Evolutionary conservation across 768 basidiomycete genomes (phyloP), one percentile per base, ranked within the genome.

Genomic region (Lanmaoa pseudosensibilis): DNA sequence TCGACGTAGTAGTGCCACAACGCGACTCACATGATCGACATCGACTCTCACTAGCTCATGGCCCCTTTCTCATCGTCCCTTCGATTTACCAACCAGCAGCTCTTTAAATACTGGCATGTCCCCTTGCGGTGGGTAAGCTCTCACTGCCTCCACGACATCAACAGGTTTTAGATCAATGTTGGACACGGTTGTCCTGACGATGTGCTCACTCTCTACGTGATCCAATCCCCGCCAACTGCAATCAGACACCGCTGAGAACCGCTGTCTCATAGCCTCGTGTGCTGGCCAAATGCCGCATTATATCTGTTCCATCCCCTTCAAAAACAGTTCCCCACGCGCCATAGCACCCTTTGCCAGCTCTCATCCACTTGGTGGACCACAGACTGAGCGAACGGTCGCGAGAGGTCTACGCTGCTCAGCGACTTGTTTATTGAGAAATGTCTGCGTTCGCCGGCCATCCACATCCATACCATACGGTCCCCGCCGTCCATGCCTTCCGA

Each of bases 361-460:
- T 48, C 43, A 23, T 30, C 44, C 30, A 13, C 21, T 23, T 5
- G 19, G 30, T 18, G 30, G 21, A 18, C 40, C 43, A 44, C 39
- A 34, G 33, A 44, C 49, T 19, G 34, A 32, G 32, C 19, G 21
- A 34, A 25, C 11, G n/a, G n/a, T 50, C n/a, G 8, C 50, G 9
- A 46, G 16, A 46, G 46, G 33, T 49, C 32, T 33, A 30, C 46
- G 8, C 9, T 19, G 8, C 21, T 21, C 5, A 27, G 18, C 7
- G n/a, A 15, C 12, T 19, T 27, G n/a, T 30, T 10, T 16, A 15
- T 10, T 21, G 30, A 16, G 32, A 53, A 37, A 80, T 82, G 80
- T 76, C 78, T 62, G 75, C 70, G 56, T 65, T 76, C n/a, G 73
- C 76, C 25, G 68, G 71, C 21, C 75, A 75, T 18, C 74, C 71